A percentile compares a stretch with the other conserved stretches of the same genome.
Conservation (phyloP, 2,329 filamentous ascomycete genomes). For the Monilinia polystroma region DNA sequence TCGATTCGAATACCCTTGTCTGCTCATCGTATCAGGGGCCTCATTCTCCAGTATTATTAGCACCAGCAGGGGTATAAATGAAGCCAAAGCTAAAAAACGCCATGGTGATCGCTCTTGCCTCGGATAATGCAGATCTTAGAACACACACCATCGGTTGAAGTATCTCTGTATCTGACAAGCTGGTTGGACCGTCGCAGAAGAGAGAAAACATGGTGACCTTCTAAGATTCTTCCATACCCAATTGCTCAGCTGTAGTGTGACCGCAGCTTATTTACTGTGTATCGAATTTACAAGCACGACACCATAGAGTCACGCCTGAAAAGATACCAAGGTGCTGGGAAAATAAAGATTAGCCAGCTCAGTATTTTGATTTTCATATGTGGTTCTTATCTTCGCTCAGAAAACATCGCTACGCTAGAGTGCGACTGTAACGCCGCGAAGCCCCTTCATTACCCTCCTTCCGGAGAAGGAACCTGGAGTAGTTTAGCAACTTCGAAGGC, state of each 20-base stretch:
- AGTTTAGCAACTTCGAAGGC: slow-evolving; percentile 19
- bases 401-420: slow-evolving; percentile 9
- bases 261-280: slow-evolving; percentile 9
- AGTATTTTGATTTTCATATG: neutral
- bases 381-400: neutral
- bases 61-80: slow-evolving; percentile 28
- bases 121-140: slow-evolving; percentile 37
- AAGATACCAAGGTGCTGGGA: neutral
- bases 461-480: slow-evolving; percentile 23
- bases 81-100: slow-evolving; percentile 35
- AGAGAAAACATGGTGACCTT: slow-evolving; percentile 23
- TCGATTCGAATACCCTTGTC: slow-evolving; percentile 35
- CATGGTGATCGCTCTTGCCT: slow-evolving; percentile 37
- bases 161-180: slow-evolving; percentile 34
- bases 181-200: slow-evolving; percentile 18
- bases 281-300: neutral
- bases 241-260: slow-evolving; percentile 17
- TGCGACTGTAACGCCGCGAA: slow-evolving; percentile 23
- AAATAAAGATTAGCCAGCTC: neutral
- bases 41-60: slow-evolving; percentile 29
- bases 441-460: slow-evolving; percentile 21
- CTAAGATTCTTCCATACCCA: slow-evolving; percentile 17
- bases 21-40: slow-evolving; percentile 27
- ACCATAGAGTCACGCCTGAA: neutral
- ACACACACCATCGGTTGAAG: slow-evolving; percentile 16